Base-by-base conservation (phyloP, 2,329 filamentous ascomycete genomes). In the Grosmannia clavigera region DNA sequence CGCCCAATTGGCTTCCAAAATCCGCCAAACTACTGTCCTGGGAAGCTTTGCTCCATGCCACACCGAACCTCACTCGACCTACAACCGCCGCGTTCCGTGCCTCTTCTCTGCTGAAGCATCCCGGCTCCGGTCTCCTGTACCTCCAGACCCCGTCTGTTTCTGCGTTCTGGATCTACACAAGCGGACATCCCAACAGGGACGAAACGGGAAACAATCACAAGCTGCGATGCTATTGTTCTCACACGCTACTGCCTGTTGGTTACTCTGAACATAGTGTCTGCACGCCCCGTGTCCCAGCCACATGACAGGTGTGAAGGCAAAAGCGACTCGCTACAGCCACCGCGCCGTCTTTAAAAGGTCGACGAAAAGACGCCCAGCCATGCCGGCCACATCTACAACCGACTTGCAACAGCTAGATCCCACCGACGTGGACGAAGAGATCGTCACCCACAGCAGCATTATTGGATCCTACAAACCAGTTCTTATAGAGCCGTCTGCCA, bases 361-460 rank as follows among this genome's bases (percentile, higher is more conserved):
- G 31, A 62, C 63, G 35, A 61, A 58, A 46, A 50, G 63, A 52
- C 58, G 53, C 9, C 57, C 60, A n/a, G 59, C 27, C 51, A 62
- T 64, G 63, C 61, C 63, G 1, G 19, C 58, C 4, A 9, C n/a
- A 6, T 19, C 59, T n/a, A 3, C 58, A 7, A 16, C 40, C 6
- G 43, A 19, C 40, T 43, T 14, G 40, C 40, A 3, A 43, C 40
- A 43, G 40, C 12, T 14, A 43, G 43, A 33, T 9, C 25, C 51
- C 11, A 40, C 59, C 53, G 22, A 35, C 35, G 63, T 64, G 11
- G 67, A 70, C 57, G 67, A 68, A 56, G 68, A 67, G 48, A 62
- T 65, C 57, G 60, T 67, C 60, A 62, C 64, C 40, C 55, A 61
- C 54, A 35, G 50, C 6, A 38, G 35, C 31, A 29, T n/a, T 48